These are phyloP conservation scores for Dactylellina sp. DNA, from an alignment of 2,329 filamentous ascomycete genomes.

Conservation along the genomic window DNA sequence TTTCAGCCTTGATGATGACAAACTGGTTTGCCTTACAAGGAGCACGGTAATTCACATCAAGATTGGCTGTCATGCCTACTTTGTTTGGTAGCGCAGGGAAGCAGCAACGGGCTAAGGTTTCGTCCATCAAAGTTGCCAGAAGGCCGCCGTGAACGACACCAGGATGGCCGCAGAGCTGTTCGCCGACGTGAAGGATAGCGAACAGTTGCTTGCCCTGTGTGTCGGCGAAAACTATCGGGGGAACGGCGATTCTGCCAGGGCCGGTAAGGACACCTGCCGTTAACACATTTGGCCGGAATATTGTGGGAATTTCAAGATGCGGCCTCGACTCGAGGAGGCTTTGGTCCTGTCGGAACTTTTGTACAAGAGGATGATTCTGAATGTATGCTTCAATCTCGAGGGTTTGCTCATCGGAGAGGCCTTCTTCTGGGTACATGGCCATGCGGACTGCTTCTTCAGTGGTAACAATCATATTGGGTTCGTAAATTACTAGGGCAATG, in stretches of 20 bases:
- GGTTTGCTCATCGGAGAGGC: slow-evolving; percentile 67
- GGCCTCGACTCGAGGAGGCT: slow-evolving; percentile 81
- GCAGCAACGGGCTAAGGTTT: slow-evolving; percentile 86
- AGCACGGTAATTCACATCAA: slow-evolving; percentile 84
- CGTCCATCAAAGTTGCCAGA: slow-evolving; percentile 91
- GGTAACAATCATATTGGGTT: slow-evolving; percentile 47
- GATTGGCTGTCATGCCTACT: slow-evolving; percentile 84
- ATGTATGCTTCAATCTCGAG: slow-evolving; percentile 78
- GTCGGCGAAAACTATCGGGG: slow-evolving; percentile 81
- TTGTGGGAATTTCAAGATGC: slow-evolving; percentile 83
- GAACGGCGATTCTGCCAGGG: slow-evolving; percentile 79
- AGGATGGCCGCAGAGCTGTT: slow-evolving; percentile 86
- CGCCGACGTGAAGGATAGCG: slow-evolving; percentile 80
- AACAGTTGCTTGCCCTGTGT: slow-evolving; percentile 76
- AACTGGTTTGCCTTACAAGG: slow-evolving; percentile 81
- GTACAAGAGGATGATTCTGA: slow-evolving; percentile 78
- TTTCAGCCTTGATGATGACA: slow-evolving; percentile 81
- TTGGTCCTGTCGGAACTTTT: slow-evolving; percentile 74
- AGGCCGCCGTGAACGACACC: slow-evolving; percentile 91
- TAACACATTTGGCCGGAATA: slow-evolving; percentile 78
- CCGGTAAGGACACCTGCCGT: slow-evolving; percentile 84
- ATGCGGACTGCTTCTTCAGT: slow-evolving; percentile 36
- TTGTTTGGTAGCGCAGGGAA: slow-evolving; percentile 89
- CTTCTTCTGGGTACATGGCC: slow-evolving; percentile 44
- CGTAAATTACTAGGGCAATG: slow-evolving; percentile 44